These are phyloP conservation scores for Fulvia fulva DNA, from an alignment of 2,329 filamentous ascomycete species.

Conservation along the genomic window DNA sequence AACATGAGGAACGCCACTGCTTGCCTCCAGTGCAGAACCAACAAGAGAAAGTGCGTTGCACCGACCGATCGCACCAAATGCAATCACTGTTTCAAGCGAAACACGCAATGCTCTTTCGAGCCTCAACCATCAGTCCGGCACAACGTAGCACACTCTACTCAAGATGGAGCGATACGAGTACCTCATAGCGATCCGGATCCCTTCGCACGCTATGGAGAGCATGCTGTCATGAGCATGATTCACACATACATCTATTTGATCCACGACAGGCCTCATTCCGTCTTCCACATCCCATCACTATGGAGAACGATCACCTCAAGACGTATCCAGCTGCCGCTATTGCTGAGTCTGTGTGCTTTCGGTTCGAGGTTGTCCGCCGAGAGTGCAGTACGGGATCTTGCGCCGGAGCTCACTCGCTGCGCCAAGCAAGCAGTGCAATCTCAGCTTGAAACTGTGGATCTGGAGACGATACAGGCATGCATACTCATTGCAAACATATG, in stretches of 20 bases:
- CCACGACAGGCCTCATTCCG: too few relatives aligned
- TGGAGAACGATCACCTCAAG: background rate
- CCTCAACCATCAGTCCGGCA: too few relatives aligned
- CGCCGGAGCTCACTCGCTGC: background rate
- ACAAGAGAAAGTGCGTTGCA: background rate
- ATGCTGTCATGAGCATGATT: too few relatives aligned
- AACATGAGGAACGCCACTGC: background rate
- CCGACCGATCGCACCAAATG: background rate
- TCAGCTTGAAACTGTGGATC: too few relatives aligned
- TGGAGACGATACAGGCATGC: conserved; percentile 39
- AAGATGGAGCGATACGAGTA: too few relatives aligned
- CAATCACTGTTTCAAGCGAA: background rate
- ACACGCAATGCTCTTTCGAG: too few relatives aligned
- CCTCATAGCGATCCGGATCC: too few relatives aligned
- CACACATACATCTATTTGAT: too few relatives aligned
- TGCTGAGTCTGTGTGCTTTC: background rate
- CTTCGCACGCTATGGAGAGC: too few relatives aligned
- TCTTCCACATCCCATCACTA: too few relatives aligned
- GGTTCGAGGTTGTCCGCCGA: background rate
- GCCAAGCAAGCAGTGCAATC: conserved; percentile 3
- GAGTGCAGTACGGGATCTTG: background rate
- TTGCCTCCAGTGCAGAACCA: background rate
- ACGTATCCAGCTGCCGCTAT: background rate
- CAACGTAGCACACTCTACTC: too few relatives aligned
- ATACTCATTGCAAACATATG: conserved; percentile 38